Base-by-base conservation (phyloP, 108 stramenopile species). In the Fistulifera pelliculosa region DNA sequence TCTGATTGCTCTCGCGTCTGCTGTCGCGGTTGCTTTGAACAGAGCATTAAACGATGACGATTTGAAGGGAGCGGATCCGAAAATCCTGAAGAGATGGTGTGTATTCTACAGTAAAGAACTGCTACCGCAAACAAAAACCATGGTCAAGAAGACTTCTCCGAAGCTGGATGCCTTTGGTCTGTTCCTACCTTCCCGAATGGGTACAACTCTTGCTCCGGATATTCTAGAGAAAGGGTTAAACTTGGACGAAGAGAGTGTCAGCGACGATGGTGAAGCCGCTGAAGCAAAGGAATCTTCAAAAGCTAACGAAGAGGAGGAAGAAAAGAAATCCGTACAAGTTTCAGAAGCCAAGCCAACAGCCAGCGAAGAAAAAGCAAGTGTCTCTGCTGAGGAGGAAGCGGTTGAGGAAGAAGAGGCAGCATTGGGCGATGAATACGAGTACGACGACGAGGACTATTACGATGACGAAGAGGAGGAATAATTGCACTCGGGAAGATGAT, bases 81-180 rank as follows among this genome's bases (percentile, higher is more conserved):
- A 43, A 35, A 49, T 87, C 27, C 52, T 89, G 21, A 79, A 73
- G 59, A 68, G 74, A 58, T 93, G 91, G 91, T 89, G 87, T 58
- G 77, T 81, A 39, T 87, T 93, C 59, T 93, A 93, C 60, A 68
- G 75, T 22, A 75, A 86, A 56, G 83, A 87, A 38, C 55, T 89
- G 38, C 55, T 84, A 38, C 87, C 87, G 2, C 77, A 89, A 59
- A 85, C 91, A 21, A 76, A 76, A 53, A 50, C 74, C 35, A 85
- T 93, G 82, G 74, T 89, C 19, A 90, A 93, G 74, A 85, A 73
- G 59, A 83, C 81, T 19, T 67, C 83, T 7, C 61, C 77, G 7
- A 87, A 80, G 58, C 57, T 93, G 57, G 92, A 93, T 62, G 81
- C 79, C 24, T 87, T 73, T 65, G 87, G 87, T 38, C 65, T 89